Conservation (phyloP, 2,329 filamentous ascomycete species). For the Colletotrichum sp. region DNA sequence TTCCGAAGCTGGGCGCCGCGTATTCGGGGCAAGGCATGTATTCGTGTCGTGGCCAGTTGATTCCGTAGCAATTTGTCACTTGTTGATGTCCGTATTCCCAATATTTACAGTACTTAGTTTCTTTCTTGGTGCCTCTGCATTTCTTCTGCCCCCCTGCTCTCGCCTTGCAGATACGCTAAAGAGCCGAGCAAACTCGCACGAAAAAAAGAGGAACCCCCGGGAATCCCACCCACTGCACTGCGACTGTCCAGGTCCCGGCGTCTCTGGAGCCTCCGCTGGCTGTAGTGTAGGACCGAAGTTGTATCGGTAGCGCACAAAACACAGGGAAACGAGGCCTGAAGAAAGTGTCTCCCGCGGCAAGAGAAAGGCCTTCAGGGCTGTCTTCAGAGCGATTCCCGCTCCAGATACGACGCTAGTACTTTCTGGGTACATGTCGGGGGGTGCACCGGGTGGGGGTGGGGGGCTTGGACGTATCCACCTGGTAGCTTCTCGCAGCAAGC, state of each 20-base stretch:
- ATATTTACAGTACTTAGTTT: neutral
- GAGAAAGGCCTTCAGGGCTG: neutral
- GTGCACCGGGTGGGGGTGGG: neutral
- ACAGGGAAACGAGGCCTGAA: neutral
- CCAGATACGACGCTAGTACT: conserved; percentile 2
- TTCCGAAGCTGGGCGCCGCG: neutral
- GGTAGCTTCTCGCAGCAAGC: neutral
- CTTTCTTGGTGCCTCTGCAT: neutral
- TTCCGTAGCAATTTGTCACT: neutral
- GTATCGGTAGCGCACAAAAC: neutral
- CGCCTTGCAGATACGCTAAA: conserved; percentile 8
- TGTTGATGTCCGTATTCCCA: conserved; percentile 7
- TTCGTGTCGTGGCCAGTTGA: neutral
- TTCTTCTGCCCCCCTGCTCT: neutral
- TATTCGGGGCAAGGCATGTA: neutral
- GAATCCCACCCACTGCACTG: neutral
- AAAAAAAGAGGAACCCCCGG: neutral
- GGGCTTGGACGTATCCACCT: neutral
- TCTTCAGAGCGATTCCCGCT: neutral
- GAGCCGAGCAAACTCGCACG: conserved; percentile 2
- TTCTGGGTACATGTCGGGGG: neutral
- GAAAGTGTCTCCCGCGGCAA: conserved; percentile 8
- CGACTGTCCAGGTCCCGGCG: neutral
- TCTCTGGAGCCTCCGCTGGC: neutral
- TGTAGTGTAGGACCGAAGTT: neutral